These are phyloP conservation scores for Rhododendron griersonianum DNA, from an alignment of 148 eudicot species.

Conservation along the genomic window DNA sequence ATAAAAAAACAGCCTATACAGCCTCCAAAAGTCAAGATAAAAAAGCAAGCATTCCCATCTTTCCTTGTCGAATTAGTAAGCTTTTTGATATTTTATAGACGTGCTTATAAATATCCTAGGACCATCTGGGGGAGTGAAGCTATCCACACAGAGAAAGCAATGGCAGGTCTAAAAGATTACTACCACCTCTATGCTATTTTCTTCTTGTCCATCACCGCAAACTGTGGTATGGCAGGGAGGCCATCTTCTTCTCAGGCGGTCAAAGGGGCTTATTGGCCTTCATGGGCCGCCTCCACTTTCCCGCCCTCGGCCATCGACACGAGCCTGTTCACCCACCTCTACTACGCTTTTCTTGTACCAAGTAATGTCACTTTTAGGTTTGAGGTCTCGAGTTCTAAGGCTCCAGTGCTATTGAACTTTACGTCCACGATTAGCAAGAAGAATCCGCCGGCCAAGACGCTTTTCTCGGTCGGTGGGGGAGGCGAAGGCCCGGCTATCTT, in stretches of 20 bases:
- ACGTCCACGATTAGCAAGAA: constrained; percentile 32
- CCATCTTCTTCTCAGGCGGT: constrained; percentile 6
- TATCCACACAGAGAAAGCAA: neutral
- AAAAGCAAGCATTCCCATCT: neutral
- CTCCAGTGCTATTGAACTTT: constrained; percentile 26
- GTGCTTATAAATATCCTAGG: neutral
- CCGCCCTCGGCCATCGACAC: constrained; percentile 37
- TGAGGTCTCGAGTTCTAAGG: constrained; percentile 20
- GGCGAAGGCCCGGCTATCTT: constrained; percentile 5
- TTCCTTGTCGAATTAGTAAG: neutral
- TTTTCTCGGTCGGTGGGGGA: constrained; percentile 45
- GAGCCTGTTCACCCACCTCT: constrained; percentile 38
- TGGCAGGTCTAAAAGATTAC: neutral
- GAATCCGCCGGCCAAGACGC: constrained; percentile 28
- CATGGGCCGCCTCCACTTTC: constrained; percentile 14
- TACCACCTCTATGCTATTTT: neutral
- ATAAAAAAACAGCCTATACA: neutral
- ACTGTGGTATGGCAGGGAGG: neutral
- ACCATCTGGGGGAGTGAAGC: neutral
- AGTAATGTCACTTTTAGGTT: constrained; percentile 34
- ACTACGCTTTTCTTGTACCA: constrained; percentile 40
- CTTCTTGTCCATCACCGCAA: constrained; percentile 2
- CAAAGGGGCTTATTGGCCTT: constrained; percentile 45
- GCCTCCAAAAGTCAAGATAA: neutral
- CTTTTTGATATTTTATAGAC: neutral